Conservation (phyloP, 345 rosid genomes). For the Schrenkiella parvula region DNA sequence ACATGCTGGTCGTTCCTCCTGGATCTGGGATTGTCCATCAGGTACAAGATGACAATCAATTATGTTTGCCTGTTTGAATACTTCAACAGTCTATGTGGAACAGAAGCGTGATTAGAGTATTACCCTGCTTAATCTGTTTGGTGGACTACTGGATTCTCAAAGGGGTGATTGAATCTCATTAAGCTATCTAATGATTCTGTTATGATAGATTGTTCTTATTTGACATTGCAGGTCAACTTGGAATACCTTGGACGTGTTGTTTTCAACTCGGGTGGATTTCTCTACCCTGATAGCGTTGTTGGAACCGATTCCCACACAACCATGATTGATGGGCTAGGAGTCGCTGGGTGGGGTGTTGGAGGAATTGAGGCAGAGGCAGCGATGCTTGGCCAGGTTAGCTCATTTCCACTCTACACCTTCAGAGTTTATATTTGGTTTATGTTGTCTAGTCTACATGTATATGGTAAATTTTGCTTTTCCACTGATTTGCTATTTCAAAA, state of each 20-base stretch:
- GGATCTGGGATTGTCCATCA: constrained; percentile 78
- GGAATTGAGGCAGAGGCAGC: constrained; percentile 91
- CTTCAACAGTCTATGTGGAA: not conserved
- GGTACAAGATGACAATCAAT: constrained; percentile 36
- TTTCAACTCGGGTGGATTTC: constrained; percentile 60
- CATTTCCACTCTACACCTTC: not conserved
- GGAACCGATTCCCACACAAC: constrained; percentile 93
- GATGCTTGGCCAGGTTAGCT: constrained; percentile 82
- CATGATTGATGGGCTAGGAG: constrained; percentile 91
- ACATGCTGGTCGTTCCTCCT: constrained; percentile 77
- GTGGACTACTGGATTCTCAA: not conserved
- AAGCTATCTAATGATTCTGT: constrained; percentile 7
- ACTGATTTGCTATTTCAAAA: constrained; percentile 28
- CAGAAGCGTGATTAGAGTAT: constrained; percentile 3
- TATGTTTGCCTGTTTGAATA: not conserved
- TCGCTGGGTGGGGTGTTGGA: constrained; percentile 96
- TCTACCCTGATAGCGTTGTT: constrained; percentile 89
- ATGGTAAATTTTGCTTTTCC: not conserved
- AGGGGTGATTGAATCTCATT: constrained; percentile 2
- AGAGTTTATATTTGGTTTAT: not conserved
- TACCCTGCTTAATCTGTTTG: not conserved
- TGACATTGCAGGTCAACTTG: constrained; percentile 65
- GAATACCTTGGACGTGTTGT: constrained; percentile 89
- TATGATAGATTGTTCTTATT: not conserved
- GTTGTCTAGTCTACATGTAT: not conserved